Percentiles rank a stretch among this genome's conserved stretches.
Evolutionary conservation across 73 alveolate species (phyloP).

Genomic region (Uronychia binucleata): DNA sequence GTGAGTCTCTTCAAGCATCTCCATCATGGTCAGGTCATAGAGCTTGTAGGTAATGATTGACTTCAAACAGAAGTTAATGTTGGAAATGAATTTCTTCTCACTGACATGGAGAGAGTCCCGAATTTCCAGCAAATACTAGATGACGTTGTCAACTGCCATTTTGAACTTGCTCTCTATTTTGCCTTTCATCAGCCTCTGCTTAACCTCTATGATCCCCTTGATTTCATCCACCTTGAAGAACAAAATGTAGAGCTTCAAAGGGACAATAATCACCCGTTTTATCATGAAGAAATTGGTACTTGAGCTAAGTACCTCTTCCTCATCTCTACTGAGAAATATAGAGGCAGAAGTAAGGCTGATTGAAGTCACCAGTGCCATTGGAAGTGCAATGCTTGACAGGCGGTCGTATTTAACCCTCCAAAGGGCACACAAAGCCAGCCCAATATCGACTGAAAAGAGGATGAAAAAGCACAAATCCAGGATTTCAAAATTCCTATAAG

Average conservation of each 20-base stretch:
- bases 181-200: background rate
- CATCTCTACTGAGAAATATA: background rate
- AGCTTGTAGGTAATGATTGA: slow-evolving; percentile 32
- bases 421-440: background rate
- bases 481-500: background rate
- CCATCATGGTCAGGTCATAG: slow-evolving; percentile 20
- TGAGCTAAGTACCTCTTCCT: background rate
- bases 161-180: background rate
- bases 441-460: background rate
- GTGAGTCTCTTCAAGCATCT: background rate
- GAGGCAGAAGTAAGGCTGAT: background rate
- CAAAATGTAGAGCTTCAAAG: background rate
- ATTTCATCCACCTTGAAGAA: background rate
- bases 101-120: background rate
- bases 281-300: background rate
- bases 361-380: background rate
- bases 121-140: background rate
- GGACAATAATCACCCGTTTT: background rate
- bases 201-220: background rate
- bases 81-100: slow-evolving; percentile 8
- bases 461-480: background rate
- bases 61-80: slow-evolving; percentile 47
- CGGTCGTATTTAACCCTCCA: background rate
- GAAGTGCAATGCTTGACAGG: background rate
- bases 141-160: background rate